Conservation (phyloP, 139 green algal genomes). For the Volvox reticuliferus region DNA sequence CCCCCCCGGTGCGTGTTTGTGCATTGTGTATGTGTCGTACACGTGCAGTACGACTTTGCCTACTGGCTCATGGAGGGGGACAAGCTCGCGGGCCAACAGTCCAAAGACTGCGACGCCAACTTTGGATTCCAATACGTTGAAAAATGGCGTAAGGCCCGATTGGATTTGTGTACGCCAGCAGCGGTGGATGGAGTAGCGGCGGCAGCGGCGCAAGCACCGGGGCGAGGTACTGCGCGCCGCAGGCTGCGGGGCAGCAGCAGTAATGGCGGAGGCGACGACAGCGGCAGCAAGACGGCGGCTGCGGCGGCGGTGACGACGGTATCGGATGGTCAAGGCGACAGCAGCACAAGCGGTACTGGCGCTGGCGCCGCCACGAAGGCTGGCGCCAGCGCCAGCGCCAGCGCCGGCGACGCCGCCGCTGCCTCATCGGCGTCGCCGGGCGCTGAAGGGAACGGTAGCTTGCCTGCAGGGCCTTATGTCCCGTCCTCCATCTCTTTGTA, state of each 20-base stretch:
- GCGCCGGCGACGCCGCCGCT: background rate
- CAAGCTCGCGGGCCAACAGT: background rate
- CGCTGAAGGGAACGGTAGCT: too few species aligned
- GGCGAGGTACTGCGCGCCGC: background rate
- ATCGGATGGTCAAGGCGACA: background rate
- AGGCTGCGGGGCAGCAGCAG: background rate
- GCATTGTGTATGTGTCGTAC: background rate
- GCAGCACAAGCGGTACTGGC: background rate
- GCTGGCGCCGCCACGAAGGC: background rate
- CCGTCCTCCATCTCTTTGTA: background rate
- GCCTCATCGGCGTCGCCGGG: background rate
- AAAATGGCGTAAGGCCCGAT: background rate
- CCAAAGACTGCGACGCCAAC: background rate
- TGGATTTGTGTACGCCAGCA: background rate
- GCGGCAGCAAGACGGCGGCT: background rate
- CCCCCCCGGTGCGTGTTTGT: background rate
- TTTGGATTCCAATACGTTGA: background rate
- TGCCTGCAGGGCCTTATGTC: too few species aligned
- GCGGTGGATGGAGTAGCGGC: background rate
- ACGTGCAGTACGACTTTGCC: constrained; percentile 11
- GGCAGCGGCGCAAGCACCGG: background rate
- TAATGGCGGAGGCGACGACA: background rate
- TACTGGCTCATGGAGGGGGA: constrained; percentile 12
- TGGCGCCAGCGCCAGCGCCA: too few species aligned
- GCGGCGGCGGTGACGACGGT: background rate